Evolutionary conservation across 2,329 filamentous ascomycete genomes (phyloP).

Genomic region (Colletotrichum falcatum): DNA sequence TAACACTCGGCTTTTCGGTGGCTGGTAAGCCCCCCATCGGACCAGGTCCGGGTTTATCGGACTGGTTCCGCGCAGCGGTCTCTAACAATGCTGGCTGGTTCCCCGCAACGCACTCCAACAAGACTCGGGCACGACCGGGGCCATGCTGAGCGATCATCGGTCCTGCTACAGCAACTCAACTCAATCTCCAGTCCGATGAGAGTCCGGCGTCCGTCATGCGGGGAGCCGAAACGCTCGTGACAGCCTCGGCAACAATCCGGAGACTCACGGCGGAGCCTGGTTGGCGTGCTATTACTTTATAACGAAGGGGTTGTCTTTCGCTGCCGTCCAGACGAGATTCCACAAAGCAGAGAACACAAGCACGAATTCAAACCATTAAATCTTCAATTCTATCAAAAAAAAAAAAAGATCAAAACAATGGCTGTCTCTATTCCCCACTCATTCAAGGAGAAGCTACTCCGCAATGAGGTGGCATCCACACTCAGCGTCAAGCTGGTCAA

Average conservation of each 20-base stretch:
- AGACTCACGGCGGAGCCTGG: neutral
- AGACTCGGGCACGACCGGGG: neutral
- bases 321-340: neutral
- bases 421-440: constrained; percentile 43
- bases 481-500: constrained; percentile 49
- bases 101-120: neutral
- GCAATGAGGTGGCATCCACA: constrained; percentile 46
- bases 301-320: neutral
- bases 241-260: constrained; percentile 6
- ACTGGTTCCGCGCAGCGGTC: neutral
- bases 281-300: neutral
- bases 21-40: neutral
- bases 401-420: constrained; percentile 38
- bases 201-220: neutral
- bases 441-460: constrained; percentile 46
- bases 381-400: neutral
- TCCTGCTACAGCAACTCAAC: neutral
- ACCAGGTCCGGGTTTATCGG: neutral
- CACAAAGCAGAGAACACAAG: neutral
- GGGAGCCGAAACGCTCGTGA: neutral
- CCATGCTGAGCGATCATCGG: neutral
- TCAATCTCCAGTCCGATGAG: neutral
- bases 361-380: neutral
- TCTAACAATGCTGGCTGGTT: neutral
- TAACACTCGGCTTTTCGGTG: neutral